These are phyloP conservation scores for Psidium guajava DNA, from an alignment of 345 rosid species.

Conservation along the genomic window DNA sequence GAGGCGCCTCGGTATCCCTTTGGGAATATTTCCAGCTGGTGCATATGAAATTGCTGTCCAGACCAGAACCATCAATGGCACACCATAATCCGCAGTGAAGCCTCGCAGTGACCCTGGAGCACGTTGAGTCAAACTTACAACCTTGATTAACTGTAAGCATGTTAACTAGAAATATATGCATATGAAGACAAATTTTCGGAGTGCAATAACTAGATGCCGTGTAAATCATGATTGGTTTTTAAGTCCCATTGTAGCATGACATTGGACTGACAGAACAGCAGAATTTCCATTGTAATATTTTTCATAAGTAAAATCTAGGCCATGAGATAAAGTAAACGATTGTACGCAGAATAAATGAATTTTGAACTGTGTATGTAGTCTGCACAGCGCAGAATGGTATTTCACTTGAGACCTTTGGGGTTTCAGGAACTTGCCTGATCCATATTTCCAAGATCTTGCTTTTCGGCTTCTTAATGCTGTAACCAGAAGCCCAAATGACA, in stretches of 20 bases:
- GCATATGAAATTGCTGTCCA: conserved; percentile 82
- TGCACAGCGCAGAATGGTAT: not conserved
- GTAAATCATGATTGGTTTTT: not conserved
- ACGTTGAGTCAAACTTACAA: not conserved
- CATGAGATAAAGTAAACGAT: not conserved
- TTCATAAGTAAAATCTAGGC: not conserved
- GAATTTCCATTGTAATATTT: not conserved
- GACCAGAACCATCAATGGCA: conserved; percentile 80
- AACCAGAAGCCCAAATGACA: conserved; percentile 70
- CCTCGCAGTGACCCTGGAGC: conserved; percentile 66
- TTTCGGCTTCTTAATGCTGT: conserved; percentile 68
- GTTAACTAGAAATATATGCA: not conserved
- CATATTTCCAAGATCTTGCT: conserved; percentile 89
- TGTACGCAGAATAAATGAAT: not conserved
- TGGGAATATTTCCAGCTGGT: conserved; percentile 59
- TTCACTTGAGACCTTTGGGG: not conserved
- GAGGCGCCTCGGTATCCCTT: conserved; percentile 87
- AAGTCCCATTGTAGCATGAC: not conserved
- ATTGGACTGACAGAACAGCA: not conserved
- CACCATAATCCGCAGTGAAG: conserved; percentile 84
- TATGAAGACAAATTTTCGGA: not conserved
- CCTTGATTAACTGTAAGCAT: not conserved
- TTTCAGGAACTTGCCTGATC: conserved; percentile 42
- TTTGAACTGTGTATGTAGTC: not conserved
- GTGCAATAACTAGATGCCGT: not conserved